Evolutionary conservation across 1,139 yeast genomes (phyloP), one percentile per base, ranked within the genome.

Genomic region (Ogataea hybrid): DNA sequence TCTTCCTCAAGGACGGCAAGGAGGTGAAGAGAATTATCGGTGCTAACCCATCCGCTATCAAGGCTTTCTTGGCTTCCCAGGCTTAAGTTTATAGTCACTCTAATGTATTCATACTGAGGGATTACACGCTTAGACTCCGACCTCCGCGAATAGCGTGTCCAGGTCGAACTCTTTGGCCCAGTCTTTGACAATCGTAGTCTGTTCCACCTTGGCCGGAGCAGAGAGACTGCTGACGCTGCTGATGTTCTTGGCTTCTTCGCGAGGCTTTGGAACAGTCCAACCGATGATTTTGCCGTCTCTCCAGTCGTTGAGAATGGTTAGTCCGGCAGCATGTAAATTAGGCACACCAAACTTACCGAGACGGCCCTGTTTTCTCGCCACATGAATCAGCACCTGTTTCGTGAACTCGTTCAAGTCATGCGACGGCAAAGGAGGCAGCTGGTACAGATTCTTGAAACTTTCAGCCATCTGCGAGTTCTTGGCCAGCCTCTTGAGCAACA

Each of bases 111-210:
- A 4, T 28, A 25, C 16, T 31, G n/a, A 20, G n/a, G 25, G 28
- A 25, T 18, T 23, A n/a, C 12, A 28, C 18, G 33, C 28, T 53
- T 53, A 46, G 55, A 57, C 28, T 18, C 39, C 39, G 17, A 59
- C 63, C 42, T 56, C 58, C 9, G 69, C 67, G 59, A 86, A 80
- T 52, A 90, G 71, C 6, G 88, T 89, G 60, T 87, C 97, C 54
- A 92, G 73, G 63, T 89, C 96, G 61, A 92, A 90, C 66, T 90
- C 98, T 62, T 86, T 77, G 14, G 97, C 84, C 97, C 98, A 92
- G 54, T 79, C 75, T n/a, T 75, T 68, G 17, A 94, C 98, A 56
- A 92, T 77, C 12, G 86, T 80, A 37, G 94, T 85, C 59, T 84
- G 85, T 56, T 84, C 94, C 32, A 74, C 77, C 61, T 71, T 76